Percentiles rank a stretch among this genome's conserved stretches.
Evolutionary conservation across 2,329 filamentous ascomycete genomes (phyloP).

Genomic region (Cercospora sesami): DNA sequence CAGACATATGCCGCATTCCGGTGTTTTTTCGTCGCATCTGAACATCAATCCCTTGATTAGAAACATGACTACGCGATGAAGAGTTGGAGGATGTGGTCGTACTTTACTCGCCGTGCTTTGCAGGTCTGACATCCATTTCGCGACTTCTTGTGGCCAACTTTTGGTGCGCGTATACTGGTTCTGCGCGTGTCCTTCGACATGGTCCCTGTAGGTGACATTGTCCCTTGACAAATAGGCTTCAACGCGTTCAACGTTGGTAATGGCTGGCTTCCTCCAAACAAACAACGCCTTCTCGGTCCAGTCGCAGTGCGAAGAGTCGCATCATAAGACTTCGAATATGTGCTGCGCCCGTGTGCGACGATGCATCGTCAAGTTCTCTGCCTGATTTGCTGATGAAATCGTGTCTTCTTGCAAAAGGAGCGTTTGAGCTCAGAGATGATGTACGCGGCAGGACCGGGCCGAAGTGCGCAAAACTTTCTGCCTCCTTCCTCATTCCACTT

Average conservation of each 20-base stretch:
- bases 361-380: neutral
- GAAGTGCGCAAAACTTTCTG: neutral
- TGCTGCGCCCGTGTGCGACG: slow-evolving; percentile 1
- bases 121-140: slow-evolving; percentile 58
- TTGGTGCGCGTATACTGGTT: slow-evolving; percentile 27
- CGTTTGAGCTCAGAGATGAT: neutral
- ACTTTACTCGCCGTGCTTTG: slow-evolving; percentile 56
- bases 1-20: slow-evolving; percentile 52
- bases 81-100: neutral
- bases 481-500: neutral
- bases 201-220: slow-evolving; percentile 20
- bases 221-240: slow-evolving; percentile 7
- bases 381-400: slow-evolving; percentile 2
- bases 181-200: slow-evolving; percentile 16
- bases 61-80: neutral
- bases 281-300: neutral
- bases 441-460: neutral
- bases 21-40: slow-evolving; percentile 54
- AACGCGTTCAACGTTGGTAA: slow-evolving; percentile 1
- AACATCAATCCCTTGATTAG: neutral
- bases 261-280: neutral
- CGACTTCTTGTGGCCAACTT: slow-evolving; percentile 53
- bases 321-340: neutral
- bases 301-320: neutral
- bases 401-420: slow-evolving; percentile 4